A percentile compares a stretch with the other conserved stretches of the same genome.
Evolutionary conservation across 129 eudicot genomes (phyloP).

Genomic region (Gnaphalium uliginosum): DNA sequence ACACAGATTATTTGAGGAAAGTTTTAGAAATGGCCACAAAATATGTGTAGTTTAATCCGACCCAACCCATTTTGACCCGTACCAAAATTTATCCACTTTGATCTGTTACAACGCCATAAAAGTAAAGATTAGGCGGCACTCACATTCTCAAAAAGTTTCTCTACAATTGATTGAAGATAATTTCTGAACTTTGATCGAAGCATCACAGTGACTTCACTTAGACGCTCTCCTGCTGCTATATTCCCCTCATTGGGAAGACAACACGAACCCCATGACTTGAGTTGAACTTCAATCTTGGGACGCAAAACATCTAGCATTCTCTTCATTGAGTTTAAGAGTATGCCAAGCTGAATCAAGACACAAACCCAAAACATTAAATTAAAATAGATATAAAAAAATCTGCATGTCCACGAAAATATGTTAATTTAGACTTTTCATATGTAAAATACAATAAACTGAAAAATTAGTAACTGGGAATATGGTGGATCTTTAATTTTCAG

Average conservation of each 20-base stretch:
- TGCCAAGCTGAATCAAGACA: conserved; percentile 58
- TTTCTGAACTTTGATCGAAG: conserved; percentile 81
- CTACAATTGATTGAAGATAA: conserved; percentile 73
- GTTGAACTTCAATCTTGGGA: conserved; percentile 67
- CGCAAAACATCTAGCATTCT: conserved; percentile 77
- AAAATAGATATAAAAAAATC: not conserved
- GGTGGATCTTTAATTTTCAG: not conserved
- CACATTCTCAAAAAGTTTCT: conserved; percentile 81
- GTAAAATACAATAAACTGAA: not conserved
- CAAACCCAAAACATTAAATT: conserved; percentile 15
- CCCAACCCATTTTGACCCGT: not conserved
- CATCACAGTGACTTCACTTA: conserved; percentile 87
- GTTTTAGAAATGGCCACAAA: not conserved
- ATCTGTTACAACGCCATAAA: not conserved
- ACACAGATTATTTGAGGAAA: not conserved
- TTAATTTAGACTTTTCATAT: not conserved
- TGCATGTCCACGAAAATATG: not conserved
- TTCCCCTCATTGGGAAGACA: conserved; percentile 70
- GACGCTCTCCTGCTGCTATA: conserved; percentile 73
- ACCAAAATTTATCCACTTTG: not conserved
- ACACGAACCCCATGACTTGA: conserved; percentile 86
- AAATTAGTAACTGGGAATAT: not conserved
- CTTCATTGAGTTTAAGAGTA: conserved; percentile 80
- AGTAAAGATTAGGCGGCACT: conserved; percentile 30
- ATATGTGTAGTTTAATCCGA: not conserved